These are phyloP conservation scores for Boletellus sp. DNA, from an alignment of 1,284 basidiomycete species.

Conservation along the genomic window DNA sequence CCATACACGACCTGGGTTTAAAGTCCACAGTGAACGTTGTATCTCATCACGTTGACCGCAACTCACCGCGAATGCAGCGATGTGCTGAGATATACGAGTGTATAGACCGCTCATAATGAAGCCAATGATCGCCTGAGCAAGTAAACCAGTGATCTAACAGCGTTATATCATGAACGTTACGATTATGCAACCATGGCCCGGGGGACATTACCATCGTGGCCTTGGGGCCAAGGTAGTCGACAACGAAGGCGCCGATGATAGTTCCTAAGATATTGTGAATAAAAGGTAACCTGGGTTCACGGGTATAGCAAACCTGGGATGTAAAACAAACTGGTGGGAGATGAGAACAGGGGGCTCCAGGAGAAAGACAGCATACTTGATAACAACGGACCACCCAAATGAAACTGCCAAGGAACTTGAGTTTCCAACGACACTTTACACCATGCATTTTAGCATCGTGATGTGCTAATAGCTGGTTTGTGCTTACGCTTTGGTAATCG, in stretches of 20 bases:
- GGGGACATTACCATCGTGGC: conserved; percentile 59
- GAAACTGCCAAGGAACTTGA: conserved; percentile 49
- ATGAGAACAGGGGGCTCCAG: neutral
- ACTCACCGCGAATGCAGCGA: conserved; percentile 75
- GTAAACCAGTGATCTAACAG: conserved; percentile 61
- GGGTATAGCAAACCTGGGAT: conserved; percentile 45
- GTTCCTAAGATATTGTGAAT: conserved; percentile 46
- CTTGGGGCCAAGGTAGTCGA: conserved; percentile 75
- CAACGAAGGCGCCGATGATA: conserved; percentile 72
- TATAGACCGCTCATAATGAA: conserved; percentile 87
- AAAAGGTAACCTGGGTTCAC: neutral
- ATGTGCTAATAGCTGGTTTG: neutral
- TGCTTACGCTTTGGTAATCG: conserved; percentile 64
- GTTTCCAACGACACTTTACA: conserved; percentile 55
- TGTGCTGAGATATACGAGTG: conserved; percentile 51
- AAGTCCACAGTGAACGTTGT: neutral
- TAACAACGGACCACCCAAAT: conserved; percentile 76
- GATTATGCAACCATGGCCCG: neutral
- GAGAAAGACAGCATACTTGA: conserved; percentile 52
- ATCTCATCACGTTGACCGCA: neutral
- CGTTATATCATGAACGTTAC: conserved; percentile 1
- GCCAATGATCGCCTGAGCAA: conserved; percentile 69
- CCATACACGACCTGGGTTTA: conserved; percentile 71
- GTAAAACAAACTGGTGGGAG: conserved; percentile 61
- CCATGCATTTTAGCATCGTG: neutral